Percentiles rank a stretch among this genome's conserved stretches.
Conservation (phyloP, 2,329 filamentous ascomycete genomes). For the Alternaria gaisen region DNA sequence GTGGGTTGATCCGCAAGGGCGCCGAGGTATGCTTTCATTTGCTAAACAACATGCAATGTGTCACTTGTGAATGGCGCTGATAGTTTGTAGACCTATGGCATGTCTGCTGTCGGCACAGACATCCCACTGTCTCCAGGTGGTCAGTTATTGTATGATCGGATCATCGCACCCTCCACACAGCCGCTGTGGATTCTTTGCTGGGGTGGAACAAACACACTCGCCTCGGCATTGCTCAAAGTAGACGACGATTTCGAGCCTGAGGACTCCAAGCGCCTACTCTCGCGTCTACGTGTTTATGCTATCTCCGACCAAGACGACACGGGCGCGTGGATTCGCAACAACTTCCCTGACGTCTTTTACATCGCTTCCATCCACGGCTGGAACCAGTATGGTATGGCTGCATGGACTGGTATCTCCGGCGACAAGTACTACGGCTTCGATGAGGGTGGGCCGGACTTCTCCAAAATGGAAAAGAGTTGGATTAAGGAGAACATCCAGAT, state of each 20-base stretch:
- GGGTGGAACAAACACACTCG: slow-evolving; percentile 64
- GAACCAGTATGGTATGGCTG: slow-evolving; percentile 63
- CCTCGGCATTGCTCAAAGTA: slow-evolving; percentile 58
- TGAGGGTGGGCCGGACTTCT: slow-evolving; percentile 59
- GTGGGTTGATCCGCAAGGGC: slow-evolving; percentile 38
- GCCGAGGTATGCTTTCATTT: slow-evolving; percentile 37
- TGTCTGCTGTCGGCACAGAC: slow-evolving; percentile 46
- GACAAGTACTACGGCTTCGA: slow-evolving; percentile 59
- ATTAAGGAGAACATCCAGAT: slow-evolving; percentile 64
- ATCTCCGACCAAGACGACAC: slow-evolving; percentile 69
- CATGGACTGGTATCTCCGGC: slow-evolving; percentile 66
- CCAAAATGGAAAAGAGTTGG: slow-evolving; percentile 61
- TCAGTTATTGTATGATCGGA: slow-evolving; percentile 55
- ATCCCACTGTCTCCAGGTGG: slow-evolving; percentile 54
- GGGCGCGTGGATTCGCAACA: slow-evolving; percentile 64
- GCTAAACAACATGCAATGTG: background rate
- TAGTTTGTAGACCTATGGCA: slow-evolving; percentile 47
- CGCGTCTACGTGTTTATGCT: slow-evolving; percentile 50
- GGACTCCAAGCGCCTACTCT: slow-evolving; percentile 44
- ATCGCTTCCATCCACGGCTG: slow-evolving; percentile 65
- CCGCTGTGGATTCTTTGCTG: slow-evolving; percentile 64
- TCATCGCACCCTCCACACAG: slow-evolving; percentile 50
- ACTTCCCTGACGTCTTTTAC: slow-evolving; percentile 65
- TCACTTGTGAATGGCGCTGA: slow-evolving; percentile 9
- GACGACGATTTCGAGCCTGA: slow-evolving; percentile 43